Evolutionary conservation across 208 protist genomes (phyloP).

Genomic region (Wallacemonas rigidus): DNA sequence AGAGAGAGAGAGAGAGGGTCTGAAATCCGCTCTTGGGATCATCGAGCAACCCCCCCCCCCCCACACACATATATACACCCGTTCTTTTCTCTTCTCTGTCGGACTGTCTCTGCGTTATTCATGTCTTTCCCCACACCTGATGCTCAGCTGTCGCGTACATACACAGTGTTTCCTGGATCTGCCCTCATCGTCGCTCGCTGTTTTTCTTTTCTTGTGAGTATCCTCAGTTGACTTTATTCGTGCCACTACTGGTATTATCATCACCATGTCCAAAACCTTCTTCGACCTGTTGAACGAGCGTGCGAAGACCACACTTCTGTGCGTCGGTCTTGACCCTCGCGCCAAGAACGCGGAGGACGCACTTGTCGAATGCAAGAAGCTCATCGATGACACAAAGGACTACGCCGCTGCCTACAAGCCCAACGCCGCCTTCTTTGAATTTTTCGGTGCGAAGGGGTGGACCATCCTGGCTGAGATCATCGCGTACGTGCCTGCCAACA

Average conservation of each 20-base stretch:
- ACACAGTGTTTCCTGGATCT: too few species aligned
- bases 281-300: slow-evolving; percentile 87
- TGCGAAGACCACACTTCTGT: slow-evolving; percentile 78
- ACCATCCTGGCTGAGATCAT: slow-evolving; percentile 65
- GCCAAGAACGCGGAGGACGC: slow-evolving; percentile 62
- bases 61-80: neutral
- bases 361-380: slow-evolving; percentile 63
- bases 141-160: too few species aligned
- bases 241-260: neutral
- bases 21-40: too few species aligned
- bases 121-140: too few species aligned
- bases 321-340: slow-evolving; percentile 86
- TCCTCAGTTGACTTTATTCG: neutral
- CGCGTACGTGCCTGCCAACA: slow-evolving; percentile 58
- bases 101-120: neutral
- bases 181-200: too few species aligned
- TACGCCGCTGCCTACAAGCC: slow-evolving; percentile 90
- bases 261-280: slow-evolving; percentile 33
- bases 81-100: neutral
- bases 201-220: slow-evolving; percentile 2
- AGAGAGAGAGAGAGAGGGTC: too few species aligned
- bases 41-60: too few species aligned
- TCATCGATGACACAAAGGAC: slow-evolving; percentile 79
- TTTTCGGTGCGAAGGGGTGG: slow-evolving; percentile 79
- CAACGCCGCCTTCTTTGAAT: slow-evolving; percentile 90